These are phyloP conservation scores for Starmerella floricola DNA, from an alignment of 805 yeast genomes.

Conservation along the genomic window DNA sequence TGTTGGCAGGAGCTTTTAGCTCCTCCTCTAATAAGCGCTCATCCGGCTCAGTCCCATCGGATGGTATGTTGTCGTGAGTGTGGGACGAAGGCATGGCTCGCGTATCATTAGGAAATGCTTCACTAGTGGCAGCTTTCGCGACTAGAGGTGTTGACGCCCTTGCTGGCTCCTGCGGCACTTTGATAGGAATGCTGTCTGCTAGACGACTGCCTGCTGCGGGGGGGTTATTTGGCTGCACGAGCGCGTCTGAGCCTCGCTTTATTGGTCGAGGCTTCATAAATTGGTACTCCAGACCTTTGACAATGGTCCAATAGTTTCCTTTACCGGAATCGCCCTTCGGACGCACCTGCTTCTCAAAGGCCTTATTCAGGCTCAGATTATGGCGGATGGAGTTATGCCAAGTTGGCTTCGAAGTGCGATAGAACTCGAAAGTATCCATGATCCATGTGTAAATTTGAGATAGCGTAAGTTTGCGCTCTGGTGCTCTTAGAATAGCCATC, in stretches of 20 bases:
- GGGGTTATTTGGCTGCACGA: neutral
- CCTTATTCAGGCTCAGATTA: conserved; percentile 82
- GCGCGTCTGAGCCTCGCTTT: conserved; percentile 8
- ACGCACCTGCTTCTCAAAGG: conserved; percentile 79
- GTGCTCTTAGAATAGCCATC: conserved; percentile 79
- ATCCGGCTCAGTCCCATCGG: conserved; percentile 18
- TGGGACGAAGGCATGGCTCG: too few relatives aligned
- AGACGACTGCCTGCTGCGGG: neutral
- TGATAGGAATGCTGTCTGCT: neutral
- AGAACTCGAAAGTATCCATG: conserved; percentile 68
- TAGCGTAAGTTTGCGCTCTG: conserved; percentile 54
- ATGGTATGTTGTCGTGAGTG: conserved; percentile 5
- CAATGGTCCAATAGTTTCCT: conserved; percentile 89
- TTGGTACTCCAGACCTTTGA: conserved; percentile 67
- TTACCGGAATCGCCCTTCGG: conserved; percentile 47
- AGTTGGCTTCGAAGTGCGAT: conserved; percentile 74
- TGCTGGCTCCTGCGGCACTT: too few relatives aligned
- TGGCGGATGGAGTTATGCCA: conserved; percentile 98
- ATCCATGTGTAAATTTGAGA: conserved; percentile 91
- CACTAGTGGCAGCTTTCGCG: too few relatives aligned
- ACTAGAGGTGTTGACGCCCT: too few relatives aligned
- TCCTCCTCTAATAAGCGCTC: conserved; percentile 6
- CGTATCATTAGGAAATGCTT: too few relatives aligned
- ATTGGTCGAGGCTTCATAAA: conserved; percentile 43
- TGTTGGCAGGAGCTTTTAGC: neutral